A percentile compares a stretch with the other conserved stretches of the same genome.
Conservation (phyloP, 495 filamentous ascomycete genomes). For the Parachaetomium inaequale region DNA sequence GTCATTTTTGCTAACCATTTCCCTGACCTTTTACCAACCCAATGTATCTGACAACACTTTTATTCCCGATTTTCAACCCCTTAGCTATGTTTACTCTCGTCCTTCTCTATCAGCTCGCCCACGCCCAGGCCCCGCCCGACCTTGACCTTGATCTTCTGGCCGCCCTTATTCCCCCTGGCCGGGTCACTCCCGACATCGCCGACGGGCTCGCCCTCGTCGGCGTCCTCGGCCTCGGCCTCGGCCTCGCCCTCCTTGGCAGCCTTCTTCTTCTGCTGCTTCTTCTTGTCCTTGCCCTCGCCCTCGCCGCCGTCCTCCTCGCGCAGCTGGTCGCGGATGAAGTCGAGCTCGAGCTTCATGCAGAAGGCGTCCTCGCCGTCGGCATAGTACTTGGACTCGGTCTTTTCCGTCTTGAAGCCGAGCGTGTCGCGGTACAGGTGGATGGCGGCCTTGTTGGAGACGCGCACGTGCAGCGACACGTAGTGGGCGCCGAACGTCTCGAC, state of each 20-base stretch:
- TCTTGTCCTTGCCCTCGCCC: slow-evolving; percentile 30
- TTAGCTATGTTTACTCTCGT: slow-evolving; percentile 52
- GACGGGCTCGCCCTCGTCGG: slow-evolving; percentile 45
- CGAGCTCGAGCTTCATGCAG: slow-evolving; percentile 84
- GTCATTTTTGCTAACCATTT: too few species aligned
- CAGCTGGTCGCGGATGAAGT: slow-evolving; percentile 53
- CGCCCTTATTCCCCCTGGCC: slow-evolving; percentile 30
- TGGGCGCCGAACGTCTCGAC: slow-evolving; percentile 84
- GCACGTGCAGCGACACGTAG: slow-evolving; percentile 94
- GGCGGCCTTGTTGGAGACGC: slow-evolving; percentile 86
- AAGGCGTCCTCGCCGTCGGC: slow-evolving; percentile 97
- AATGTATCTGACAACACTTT: not conserved
- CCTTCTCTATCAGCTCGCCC: slow-evolving; percentile 79
- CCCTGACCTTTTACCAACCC: too few species aligned
- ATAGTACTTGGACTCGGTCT: slow-evolving; percentile 92
- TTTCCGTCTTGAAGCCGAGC: slow-evolving; percentile 84
- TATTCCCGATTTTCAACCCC: not conserved
- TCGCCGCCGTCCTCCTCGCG: slow-evolving; percentile 36
- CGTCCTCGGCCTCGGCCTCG: too few species aligned
- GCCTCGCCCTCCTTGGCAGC: slow-evolving; percentile 11
- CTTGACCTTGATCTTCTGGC: slow-evolving; percentile 59
- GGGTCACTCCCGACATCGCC: slow-evolving; percentile 44
- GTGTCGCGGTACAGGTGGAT: slow-evolving; percentile 90
- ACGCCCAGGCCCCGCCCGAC: slow-evolving; percentile 78
- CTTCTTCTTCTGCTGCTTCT: slow-evolving; percentile 15